Evolutionary conservation across 192 early-diverging fungal genomes (phyloP).

Genomic region (Gamsiella multidivaricata): DNA sequence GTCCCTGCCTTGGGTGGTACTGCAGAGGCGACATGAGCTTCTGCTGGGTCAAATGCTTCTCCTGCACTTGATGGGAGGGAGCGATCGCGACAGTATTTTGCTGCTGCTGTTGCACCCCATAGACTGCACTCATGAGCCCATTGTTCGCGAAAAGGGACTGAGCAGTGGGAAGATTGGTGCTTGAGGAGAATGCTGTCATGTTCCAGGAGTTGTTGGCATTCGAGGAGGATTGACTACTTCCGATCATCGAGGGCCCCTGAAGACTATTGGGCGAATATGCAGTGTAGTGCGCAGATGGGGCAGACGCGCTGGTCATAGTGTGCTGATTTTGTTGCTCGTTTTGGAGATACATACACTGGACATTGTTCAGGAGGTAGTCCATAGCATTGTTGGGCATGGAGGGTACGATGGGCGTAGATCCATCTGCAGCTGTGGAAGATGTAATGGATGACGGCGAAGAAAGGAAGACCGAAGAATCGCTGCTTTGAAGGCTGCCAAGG

Average conservation of each 20-base stretch:
- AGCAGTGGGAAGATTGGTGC: background rate
- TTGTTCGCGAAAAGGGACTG: background rate
- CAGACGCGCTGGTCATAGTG: background rate
- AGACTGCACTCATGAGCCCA: background rate
- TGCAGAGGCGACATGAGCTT: slow-evolving; percentile 30
- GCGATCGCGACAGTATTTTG: background rate
- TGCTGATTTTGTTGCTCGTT: slow-evolving; percentile 11
- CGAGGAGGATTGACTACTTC: slow-evolving; percentile 6
- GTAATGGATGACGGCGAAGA: slow-evolving; percentile 2
- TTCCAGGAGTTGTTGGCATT: slow-evolving; percentile 1
- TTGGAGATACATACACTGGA: slow-evolving; percentile 9
- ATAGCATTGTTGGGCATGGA: slow-evolving; percentile 21
- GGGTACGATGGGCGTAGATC: slow-evolving; percentile 17
- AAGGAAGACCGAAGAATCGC: slow-evolving; percentile 17
- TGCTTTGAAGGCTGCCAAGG: slow-evolving; percentile 1
- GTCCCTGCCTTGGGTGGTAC: slow-evolving; percentile 30
- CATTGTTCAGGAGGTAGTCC: slow-evolving; percentile 16
- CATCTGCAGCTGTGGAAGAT: background rate
- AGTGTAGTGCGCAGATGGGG: background rate
- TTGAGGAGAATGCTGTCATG: background rate
- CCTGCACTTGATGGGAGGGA: background rate
- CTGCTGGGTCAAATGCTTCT: background rate
- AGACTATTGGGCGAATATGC: background rate
- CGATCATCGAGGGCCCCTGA: slow-evolving; percentile 1
- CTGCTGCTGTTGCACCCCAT: slow-evolving; percentile 12